A percentile compares a stretch with the other conserved stretches of the same genome.
phyloP scores from a whole-genome alignment of 371 early-diverging fungal genomes.

The Actinomortierella wolfii region DNA sequence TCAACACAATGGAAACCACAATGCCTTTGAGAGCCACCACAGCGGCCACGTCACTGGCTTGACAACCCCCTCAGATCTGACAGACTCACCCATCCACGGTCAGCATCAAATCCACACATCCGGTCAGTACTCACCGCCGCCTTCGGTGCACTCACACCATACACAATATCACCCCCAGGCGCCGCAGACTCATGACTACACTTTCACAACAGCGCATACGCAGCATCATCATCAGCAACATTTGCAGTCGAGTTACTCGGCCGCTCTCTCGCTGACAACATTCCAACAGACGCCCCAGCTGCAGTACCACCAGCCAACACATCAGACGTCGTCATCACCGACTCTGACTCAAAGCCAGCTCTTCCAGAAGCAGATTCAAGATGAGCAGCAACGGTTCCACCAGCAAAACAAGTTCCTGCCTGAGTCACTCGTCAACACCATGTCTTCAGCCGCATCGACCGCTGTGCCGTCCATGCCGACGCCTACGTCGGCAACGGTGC shows the following conservation, averaged over 20 bases:
- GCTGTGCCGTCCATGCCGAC: constrained; percentile 25
- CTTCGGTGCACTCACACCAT: background rate
- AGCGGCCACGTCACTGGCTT: too few species aligned
- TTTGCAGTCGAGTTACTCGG: constrained; percentile 24
- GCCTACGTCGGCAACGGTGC: constrained; percentile 14
- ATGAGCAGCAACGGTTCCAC: constrained; percentile 33
- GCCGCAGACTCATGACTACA: background rate
- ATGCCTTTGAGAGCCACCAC: too few species aligned
- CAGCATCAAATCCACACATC: too few species aligned
- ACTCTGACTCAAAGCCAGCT: constrained; percentile 21
- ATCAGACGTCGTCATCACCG: constrained; percentile 18
- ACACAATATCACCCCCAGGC: background rate
- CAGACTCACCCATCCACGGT: too few species aligned
- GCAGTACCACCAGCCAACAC: constrained; percentile 15
- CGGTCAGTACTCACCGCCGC: too few species aligned
- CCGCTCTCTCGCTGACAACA: constrained; percentile 28
- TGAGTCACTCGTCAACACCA: constrained; percentile 10
- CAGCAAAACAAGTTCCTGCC: constrained; percentile 26
- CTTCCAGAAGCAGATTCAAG: constrained; percentile 37
- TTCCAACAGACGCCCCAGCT: constrained; percentile 21
- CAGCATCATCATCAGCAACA: too few species aligned
- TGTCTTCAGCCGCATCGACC: constrained; percentile 21
- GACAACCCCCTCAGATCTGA: too few species aligned
- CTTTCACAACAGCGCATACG: background rate
- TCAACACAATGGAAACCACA: constrained; percentile 15